phyloP scores from a whole-genome alignment of 305 asterid species.

The Fraxinus sp. region DNA sequence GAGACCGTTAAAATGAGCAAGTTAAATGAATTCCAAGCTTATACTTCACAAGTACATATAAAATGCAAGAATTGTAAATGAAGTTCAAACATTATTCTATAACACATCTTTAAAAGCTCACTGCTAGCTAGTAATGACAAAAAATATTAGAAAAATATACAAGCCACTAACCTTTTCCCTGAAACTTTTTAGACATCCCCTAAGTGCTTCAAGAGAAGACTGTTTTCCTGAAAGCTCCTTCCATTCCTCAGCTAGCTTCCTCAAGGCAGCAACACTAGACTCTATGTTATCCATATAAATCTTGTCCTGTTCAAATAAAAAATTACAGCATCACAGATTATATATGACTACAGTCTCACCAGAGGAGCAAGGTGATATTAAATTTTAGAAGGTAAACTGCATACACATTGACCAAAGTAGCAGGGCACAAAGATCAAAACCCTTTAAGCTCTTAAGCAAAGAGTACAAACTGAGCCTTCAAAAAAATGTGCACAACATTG shows the following conservation, averaged over 20 bases:
- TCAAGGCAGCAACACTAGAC: constrained; percentile 58
- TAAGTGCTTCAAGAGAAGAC: constrained; percentile 53
- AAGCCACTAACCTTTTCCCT: constrained; percentile 51
- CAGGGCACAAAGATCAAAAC: background rate
- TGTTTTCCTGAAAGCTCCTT: constrained; percentile 45
- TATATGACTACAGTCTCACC: background rate
- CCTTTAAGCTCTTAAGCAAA: constrained; percentile 7
- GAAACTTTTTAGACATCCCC: constrained; percentile 58
- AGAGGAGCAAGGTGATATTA: background rate
- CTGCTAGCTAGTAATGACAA: constrained; percentile 8
- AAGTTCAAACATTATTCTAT: background rate
- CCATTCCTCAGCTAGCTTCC: constrained; percentile 62
- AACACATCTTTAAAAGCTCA: background rate
- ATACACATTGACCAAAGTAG: background rate
- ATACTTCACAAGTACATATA: background rate
- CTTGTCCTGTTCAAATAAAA: constrained; percentile 49
- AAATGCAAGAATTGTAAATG: background rate
- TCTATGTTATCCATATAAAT: constrained; percentile 58
- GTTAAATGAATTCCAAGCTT: background rate
- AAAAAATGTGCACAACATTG: background rate
- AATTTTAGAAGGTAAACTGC: background rate
- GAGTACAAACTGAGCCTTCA: background rate
- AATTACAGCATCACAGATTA: background rate
- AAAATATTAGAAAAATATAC: background rate
- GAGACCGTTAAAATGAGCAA: constrained; percentile 8